phyloP scores from a whole-genome alignment of 768 basidiomycete species.

The Lactifluus echinatus region DNA sequence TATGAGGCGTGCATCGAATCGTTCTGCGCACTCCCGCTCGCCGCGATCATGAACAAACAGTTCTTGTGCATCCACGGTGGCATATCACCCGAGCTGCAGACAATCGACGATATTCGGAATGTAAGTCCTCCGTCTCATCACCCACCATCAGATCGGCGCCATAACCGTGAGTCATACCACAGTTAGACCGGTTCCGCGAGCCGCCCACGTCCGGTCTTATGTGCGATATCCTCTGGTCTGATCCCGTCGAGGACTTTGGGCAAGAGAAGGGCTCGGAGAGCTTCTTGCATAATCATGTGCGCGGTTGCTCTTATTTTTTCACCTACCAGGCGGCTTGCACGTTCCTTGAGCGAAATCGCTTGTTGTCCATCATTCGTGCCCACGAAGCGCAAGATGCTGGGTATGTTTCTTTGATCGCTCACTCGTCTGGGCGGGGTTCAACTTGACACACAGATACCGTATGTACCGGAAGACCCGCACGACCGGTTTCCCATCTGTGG shows the following conservation, averaged over 20 bases:
- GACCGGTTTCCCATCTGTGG: conserved; percentile 97
- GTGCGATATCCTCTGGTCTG: too few relatives aligned
- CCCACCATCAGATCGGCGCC: not conserved
- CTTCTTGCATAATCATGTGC: conserved; percentile 93
- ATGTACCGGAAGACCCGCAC: conserved; percentile 99
- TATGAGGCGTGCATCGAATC: conserved; percentile 98
- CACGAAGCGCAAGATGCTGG: conserved; percentile 99
- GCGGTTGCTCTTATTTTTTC: conserved; percentile 95
- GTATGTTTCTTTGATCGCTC: conserved; percentile 28
- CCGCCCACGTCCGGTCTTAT: conserved; percentile 97
- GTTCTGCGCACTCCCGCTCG: conserved; percentile 90
- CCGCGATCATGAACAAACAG: conserved; percentile 99
- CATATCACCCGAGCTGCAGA: conserved; percentile 88
- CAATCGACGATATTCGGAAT: conserved; percentile 85
- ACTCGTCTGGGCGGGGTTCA: not conserved
- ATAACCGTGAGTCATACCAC: not conserved
- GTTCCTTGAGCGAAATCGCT: conserved; percentile 94
- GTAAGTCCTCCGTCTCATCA: conserved; percentile 36
- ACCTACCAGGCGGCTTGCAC: conserved; percentile 94
- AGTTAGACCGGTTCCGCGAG: conserved; percentile 98
- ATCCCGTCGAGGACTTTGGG: conserved; percentile 96
- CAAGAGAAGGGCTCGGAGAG: conserved; percentile 83
- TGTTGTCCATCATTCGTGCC: conserved; percentile 95
- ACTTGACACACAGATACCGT: conserved; percentile 53
- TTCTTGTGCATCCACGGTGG: conserved; percentile 98